Base-by-base conservation (phyloP, 208 protist genomes). In the Acanthamoeba culbertsoni region DNA sequence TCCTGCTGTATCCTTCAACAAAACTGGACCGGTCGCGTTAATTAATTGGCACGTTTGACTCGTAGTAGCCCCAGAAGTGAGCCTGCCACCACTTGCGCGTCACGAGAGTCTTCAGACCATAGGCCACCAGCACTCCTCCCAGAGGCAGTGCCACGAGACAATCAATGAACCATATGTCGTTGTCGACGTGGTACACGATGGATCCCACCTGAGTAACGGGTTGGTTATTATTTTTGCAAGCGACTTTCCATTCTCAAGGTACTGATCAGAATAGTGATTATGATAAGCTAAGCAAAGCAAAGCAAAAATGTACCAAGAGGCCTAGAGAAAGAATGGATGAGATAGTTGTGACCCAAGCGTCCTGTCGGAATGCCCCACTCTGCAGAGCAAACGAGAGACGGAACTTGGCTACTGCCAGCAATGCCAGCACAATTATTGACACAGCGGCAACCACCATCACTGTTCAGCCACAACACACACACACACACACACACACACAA, bases 1-100 rank as follows among this genome's bases (percentile, higher is more conserved):
- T n/a, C n/a, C n/a, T n/a, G n/a, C n/a, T n/a, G n/a, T n/a, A n/a
- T n/a, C n/a, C n/a, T n/a, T n/a, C n/a, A n/a, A n/a, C n/a, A n/a
- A n/a, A n/a, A n/a, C n/a, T n/a, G n/a, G n/a, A n/a, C n/a, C n/a
- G n/a, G n/a, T n/a, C n/a, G n/a, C n/a, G n/a, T 55, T 42, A 84
- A 43, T 84, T 84, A 43, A 84, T 84, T 23, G 73, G 73, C n/a
- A 6, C 43, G 42, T 84, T 84, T 18, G 43, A 55, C 3, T 31
- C 31, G 42, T 84, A 84, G 73, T 84, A 35, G 73, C 73, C 73
- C 73, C 73, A 84, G 73, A 84, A 84, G 73, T 84, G 73, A 18
- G 73, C 14, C 28, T 84, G 42, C 73, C 73, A 84, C 73, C 73
- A 84, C 73, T 48, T 4, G 16, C 73, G 73, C 37, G 73, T 84